Base-by-base conservation (phyloP, 2,329 filamentous ascomycete genomes). In the Pseudogymnoascus sp. region DNA sequence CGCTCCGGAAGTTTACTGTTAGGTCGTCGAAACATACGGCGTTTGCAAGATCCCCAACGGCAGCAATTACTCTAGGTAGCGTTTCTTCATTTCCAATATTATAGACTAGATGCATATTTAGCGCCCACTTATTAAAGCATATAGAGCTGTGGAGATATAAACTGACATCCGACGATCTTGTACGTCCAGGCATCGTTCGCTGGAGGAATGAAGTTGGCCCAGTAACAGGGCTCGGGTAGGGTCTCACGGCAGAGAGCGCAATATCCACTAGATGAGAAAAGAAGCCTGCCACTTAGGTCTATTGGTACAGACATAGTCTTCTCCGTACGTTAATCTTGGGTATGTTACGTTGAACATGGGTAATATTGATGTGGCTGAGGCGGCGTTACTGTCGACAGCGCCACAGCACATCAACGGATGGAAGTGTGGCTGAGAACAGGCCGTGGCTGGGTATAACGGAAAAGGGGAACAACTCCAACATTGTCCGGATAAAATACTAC, bases 101-200 rank as follows among this genome's bases (percentile, higher is more conserved):
- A 31, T 42, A 60, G 29, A 60, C 58, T 60, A 15, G 7, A 45
- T 18, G 15, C 13, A 8, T n/a, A 12, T 29, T 60, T 27, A 60
- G 35, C 35, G 15, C 18, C 36, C 29, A 45, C 13, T 18, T 59
- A 40, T 29, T 42, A 40, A 29, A 29, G 25, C 27, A 42, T 31
- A 31, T 31, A 8, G 45, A 5, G 35, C 4, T 37, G 40, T 18
- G 40, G 58, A 21, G 10, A 21, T 45, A 15, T 29, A 60, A 40
- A 60, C 58, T 45, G 21, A 60, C 58, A 15, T 37, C 58, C 58
- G 29, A 60, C 25, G 5, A 60, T 21, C 36, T 60, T 60, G 35
- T 60, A 60, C 36, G 40, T 21, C 35, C 58, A 60, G 18, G 58
- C 58, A 12, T 40, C 21, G 25, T 18, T 60, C 40, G 6, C 15